These are phyloP conservation scores for Suillus brevipes DNA, from an alignment of 768 basidiomycete genomes.

Conservation along the genomic window DNA sequence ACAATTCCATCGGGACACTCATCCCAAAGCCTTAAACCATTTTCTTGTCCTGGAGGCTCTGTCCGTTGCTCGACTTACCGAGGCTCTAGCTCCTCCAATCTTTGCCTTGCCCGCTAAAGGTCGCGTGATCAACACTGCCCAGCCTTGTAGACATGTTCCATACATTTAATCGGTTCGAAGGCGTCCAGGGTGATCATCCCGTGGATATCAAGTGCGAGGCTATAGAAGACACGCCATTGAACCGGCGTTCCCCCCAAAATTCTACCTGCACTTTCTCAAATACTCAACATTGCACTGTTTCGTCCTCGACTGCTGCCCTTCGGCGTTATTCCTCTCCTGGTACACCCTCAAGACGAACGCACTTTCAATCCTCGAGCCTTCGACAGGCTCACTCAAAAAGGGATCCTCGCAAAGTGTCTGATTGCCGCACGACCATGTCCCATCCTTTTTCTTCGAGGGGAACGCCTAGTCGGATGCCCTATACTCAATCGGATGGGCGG, in stretches of 20 bases:
- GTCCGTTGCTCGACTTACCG: conserved; percentile 17
- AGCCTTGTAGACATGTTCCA: conserved; percentile 35
- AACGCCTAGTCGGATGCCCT: conserved; percentile 29
- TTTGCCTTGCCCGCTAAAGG: conserved; percentile 9
- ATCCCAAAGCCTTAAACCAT: conserved; percentile 26
- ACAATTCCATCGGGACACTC: conserved; percentile 26
- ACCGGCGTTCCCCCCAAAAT: conserved; percentile 36
- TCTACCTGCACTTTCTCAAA: conserved; percentile 15
- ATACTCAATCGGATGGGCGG: conserved; percentile 37
- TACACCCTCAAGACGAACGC: conserved; percentile 37
- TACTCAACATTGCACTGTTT: conserved; percentile 22
- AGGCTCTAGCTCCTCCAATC: conserved; percentile 17
- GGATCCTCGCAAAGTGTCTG: conserved; percentile 32
- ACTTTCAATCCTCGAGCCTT: conserved; percentile 35
- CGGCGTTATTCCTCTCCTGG: conserved; percentile 32
- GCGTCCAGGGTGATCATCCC: conserved; percentile 17
- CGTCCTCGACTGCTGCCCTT: conserved; percentile 33
- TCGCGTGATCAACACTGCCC: conserved; percentile 46
- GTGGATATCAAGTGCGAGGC: conserved; percentile 51
- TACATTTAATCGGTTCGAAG: conserved; percentile 38
- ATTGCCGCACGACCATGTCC: conserved; percentile 21
- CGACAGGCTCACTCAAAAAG: conserved; percentile 21
- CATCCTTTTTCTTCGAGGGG: conserved; percentile 22
- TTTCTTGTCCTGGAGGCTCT: conserved; percentile 26
- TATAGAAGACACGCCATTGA: conserved; percentile 29